Evolutionary conservation across 305 asterid genomes (phyloP).

Genomic region (Nicotiana rustica): DNA sequence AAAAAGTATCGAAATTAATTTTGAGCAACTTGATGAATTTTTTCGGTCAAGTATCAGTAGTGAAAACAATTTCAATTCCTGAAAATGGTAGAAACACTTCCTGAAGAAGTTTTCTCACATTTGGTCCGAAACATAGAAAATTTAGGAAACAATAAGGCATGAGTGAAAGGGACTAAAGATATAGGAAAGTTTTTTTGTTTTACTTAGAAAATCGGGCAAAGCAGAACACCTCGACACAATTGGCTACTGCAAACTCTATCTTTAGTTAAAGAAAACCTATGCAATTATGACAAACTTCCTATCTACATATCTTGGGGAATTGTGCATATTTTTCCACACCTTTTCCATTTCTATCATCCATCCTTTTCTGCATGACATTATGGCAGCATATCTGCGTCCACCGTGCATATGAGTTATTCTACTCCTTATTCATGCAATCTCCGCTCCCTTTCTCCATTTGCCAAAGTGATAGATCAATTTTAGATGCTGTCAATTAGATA

Average conservation of each 20-base stretch:
- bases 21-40: too few species aligned
- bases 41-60: too few species aligned
- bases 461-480: background rate
- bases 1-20: too few species aligned
- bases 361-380: constrained; percentile 17
- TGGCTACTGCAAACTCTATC: background rate
- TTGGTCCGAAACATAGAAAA: too few species aligned
- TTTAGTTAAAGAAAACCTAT: background rate
- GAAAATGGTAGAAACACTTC: too few species aligned
- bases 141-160: too few species aligned
- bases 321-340: background rate
- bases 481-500: too few species aligned
- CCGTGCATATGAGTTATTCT: background rate
- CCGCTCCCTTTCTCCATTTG: background rate
- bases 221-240: background rate
- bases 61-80: too few species aligned
- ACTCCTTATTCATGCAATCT: background rate
- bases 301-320: constrained; percentile 5
- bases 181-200: background rate
- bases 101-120: too few species aligned
- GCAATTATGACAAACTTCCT: background rate
- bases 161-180: background rate
- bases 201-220: background rate
- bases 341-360: background rate
- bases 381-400: background rate